phyloP scores from a whole-genome alignment of 2,329 filamentous ascomycete genomes.

The Colletotrichum sojae region DNA sequence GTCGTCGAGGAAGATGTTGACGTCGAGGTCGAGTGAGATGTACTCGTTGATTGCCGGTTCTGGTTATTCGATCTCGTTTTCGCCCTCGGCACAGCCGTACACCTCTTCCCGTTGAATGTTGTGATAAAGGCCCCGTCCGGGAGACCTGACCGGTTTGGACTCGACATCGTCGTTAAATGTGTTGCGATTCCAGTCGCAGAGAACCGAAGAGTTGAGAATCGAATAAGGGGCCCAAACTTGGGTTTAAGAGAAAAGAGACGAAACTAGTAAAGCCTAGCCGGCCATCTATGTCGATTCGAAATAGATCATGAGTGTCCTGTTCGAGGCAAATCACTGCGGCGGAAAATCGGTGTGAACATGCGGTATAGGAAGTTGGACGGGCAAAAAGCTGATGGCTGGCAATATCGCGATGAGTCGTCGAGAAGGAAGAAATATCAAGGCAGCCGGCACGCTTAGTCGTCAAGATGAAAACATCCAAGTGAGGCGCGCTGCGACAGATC shows the following conservation, averaged over 20 bases:
- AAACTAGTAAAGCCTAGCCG: constrained; percentile 42
- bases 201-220: constrained; percentile 44
- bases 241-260: constrained; percentile 45
- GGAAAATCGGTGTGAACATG: constrained; percentile 9
- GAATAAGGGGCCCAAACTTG: constrained; percentile 15
- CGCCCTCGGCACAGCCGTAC: constrained; percentile 65
- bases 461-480: neutral
- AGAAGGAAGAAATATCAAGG: too few relatives aligned
- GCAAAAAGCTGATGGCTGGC: too few relatives aligned
- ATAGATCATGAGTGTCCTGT: constrained; percentile 31
- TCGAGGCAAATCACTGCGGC: constrained; percentile 24
- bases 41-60: constrained; percentile 28
- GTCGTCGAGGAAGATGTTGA: constrained; percentile 31
- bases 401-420: too few relatives aligned
- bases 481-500: constrained; percentile 3
- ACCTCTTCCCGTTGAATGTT: constrained; percentile 64
- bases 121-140: constrained; percentile 64
- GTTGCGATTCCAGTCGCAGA: constrained; percentile 62
- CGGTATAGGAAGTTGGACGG: neutral
- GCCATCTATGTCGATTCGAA: constrained; percentile 39
- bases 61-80: constrained; percentile 32
- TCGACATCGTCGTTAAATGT: constrained; percentile 56
- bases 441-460: too few relatives aligned
- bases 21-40: constrained; percentile 32
- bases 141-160: constrained; percentile 51